A percentile compares a stretch with the other conserved stretches of the same genome.
Evolutionary conservation across 805 yeast genomes (phyloP).

Genomic region (Sugiyamaella mastotermitis): DNA sequence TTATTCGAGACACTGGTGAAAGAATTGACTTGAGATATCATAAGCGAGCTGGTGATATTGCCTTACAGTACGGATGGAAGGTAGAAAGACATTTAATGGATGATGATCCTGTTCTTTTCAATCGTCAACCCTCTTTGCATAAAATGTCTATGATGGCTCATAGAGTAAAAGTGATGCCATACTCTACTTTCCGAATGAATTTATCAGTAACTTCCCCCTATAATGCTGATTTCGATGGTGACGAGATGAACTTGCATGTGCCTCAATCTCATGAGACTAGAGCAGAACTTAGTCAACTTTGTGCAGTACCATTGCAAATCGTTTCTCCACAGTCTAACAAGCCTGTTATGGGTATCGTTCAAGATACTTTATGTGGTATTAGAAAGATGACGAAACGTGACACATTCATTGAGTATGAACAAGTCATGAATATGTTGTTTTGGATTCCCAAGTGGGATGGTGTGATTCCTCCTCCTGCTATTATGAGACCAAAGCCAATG

Average conservation of each 20-base stretch:
- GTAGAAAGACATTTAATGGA: slow-evolving; percentile 98
- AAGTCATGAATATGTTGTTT: slow-evolving; percentile 91
- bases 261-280: slow-evolving; percentile 98
- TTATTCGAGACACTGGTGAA: slow-evolving; percentile 97
- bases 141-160: slow-evolving; percentile 99
- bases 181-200: slow-evolving; percentile 93
- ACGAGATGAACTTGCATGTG: slow-evolving; percentile 98
- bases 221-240: slow-evolving; percentile 99
- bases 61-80: slow-evolving; percentile 97
- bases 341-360: slow-evolving; percentile 99
- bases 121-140: slow-evolving; percentile 98
- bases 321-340: slow-evolving; percentile 97
- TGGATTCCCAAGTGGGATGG: slow-evolving; percentile 99
- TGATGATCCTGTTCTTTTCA: slow-evolving; percentile 94
- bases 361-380: slow-evolving; percentile 95
- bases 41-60: slow-evolving; percentile 97
- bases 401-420: slow-evolving; percentile 79
- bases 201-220: slow-evolving; percentile 98
- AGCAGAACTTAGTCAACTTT: slow-evolving; percentile 89
- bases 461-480: slow-evolving; percentile 91
- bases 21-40: slow-evolving; percentile 96
- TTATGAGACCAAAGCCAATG: slow-evolving; percentile 86
- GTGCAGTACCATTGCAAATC: slow-evolving; percentile 97
- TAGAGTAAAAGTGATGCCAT: slow-evolving; percentile 97
- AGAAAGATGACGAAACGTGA: slow-evolving; percentile 94